These are phyloP conservation scores for Paraphaeosphaeria sporulosa DNA, from an alignment of 2,329 filamentous ascomycete genomes.

Conservation along the genomic window DNA sequence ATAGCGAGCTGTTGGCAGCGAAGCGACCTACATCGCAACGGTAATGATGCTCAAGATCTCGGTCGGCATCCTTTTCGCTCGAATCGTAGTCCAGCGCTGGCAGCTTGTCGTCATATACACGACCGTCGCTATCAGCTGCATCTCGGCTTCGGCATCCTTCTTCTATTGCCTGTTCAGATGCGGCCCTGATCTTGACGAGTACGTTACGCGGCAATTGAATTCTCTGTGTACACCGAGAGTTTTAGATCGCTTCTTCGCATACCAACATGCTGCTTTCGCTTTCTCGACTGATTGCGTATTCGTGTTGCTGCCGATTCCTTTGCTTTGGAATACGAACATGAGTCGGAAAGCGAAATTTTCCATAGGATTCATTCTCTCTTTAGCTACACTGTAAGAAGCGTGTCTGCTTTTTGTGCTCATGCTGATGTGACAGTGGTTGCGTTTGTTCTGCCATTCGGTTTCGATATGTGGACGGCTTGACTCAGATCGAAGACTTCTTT, in stretches of 20 bases:
- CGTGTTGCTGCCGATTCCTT: slow-evolving; percentile 48
- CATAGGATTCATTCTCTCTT: slow-evolving; percentile 61
- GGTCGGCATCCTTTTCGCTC: slow-evolving; percentile 54
- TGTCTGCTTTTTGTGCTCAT: background rate
- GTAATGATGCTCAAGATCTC: slow-evolving; percentile 55
- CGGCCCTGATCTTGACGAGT: slow-evolving; percentile 37
- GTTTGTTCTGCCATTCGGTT: slow-evolving; percentile 62
- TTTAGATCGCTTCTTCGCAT: slow-evolving; percentile 62
- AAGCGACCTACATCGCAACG: slow-evolving; percentile 50
- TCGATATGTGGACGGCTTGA: slow-evolving; percentile 53
- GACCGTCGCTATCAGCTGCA: slow-evolving; percentile 48
- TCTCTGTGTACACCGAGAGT: slow-evolving; percentile 53
- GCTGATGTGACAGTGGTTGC: slow-evolving; percentile 55
- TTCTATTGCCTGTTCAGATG: slow-evolving; percentile 63
- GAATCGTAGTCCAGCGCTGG: slow-evolving; percentile 52
- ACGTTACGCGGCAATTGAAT: slow-evolving; percentile 40
- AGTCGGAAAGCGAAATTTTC: slow-evolving; percentile 60
- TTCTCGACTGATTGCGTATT: slow-evolving; percentile 44
- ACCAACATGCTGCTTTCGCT: slow-evolving; percentile 45
- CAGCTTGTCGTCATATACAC: slow-evolving; percentile 48
- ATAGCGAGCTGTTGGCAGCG: slow-evolving; percentile 47
- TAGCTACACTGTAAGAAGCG: slow-evolving; percentile 48
- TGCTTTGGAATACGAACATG: slow-evolving; percentile 66
- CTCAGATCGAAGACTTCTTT: slow-evolving; percentile 54
- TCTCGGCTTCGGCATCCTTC: slow-evolving; percentile 51